These are phyloP conservation scores for Blastobotrys capitulatus DNA, from an alignment of 1,139 yeast species.

Conservation along the genomic window DNA sequence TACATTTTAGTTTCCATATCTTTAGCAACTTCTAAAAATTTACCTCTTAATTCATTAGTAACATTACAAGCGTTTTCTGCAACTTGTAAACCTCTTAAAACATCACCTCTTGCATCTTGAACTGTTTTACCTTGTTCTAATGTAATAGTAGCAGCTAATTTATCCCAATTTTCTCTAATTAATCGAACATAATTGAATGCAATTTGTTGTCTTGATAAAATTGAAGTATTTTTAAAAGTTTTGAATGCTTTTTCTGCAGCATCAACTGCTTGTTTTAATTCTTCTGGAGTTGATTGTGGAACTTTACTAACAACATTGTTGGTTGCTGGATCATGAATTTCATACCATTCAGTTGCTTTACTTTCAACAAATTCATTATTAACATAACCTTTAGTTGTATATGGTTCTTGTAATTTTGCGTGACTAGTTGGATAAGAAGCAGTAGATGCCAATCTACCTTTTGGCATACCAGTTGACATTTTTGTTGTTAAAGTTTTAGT, in stretches of 20 bases:
- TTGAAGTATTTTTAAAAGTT: constrained; percentile 52
- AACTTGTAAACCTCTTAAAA: constrained; percentile 73
- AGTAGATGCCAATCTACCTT: constrained; percentile 10
- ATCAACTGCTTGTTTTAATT: constrained; percentile 61
- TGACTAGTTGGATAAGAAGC: constrained; percentile 43
- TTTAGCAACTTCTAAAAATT: constrained; percentile 59
- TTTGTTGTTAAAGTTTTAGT: not conserved
- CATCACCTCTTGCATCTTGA: constrained; percentile 75
- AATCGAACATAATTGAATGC: constrained; percentile 68
- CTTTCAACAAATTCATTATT: constrained; percentile 57
- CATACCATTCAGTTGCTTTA: constrained; percentile 57
- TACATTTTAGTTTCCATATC: constrained; percentile 80
- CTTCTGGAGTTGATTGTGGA: constrained; percentile 66
- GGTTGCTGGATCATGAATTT: constrained; percentile 74
- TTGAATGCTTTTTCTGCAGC: constrained; percentile 60
- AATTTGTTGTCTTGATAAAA: constrained; percentile 68
- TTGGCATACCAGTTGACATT: constrained; percentile 6
- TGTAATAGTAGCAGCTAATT: constrained; percentile 66
- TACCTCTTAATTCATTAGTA: constrained; percentile 61
- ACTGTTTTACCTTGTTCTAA: constrained; percentile 79
- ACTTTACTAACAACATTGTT: constrained; percentile 60
- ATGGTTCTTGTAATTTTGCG: constrained; percentile 40
- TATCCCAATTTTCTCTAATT: constrained; percentile 63
- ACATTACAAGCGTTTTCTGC: constrained; percentile 57
- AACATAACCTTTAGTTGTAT: constrained; percentile 51